Conservation (phyloP, 768 basidiomycete genomes). For the Naematelia aurantialba region DNA sequence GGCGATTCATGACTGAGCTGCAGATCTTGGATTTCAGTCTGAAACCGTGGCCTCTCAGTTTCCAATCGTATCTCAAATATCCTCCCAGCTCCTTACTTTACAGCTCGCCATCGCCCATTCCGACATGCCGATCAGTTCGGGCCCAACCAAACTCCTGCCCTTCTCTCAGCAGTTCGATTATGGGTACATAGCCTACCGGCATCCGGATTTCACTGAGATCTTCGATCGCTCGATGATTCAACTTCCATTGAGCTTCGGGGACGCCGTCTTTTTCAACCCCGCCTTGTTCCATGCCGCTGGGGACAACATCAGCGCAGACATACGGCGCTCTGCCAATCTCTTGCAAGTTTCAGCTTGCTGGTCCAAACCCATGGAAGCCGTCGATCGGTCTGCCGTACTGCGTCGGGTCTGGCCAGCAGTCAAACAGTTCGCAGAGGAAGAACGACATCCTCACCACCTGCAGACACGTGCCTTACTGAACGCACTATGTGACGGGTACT, state of each 20-base stretch:
- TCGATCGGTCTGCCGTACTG: background rate
- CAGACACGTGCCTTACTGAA: too few relatives aligned
- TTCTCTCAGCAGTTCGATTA: slow-evolving; percentile 1
- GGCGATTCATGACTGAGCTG: too few relatives aligned
- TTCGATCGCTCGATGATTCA: background rate
- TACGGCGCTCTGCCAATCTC: background rate
- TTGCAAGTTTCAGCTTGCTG: background rate
- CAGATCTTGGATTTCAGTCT: background rate
- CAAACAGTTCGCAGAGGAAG: too few relatives aligned
- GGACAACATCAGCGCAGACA: background rate
- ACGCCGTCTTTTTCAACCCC: slow-evolving; percentile 3
- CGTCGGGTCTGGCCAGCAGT: too few relatives aligned
- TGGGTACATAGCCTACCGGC: background rate
- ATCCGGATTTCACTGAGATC: background rate
- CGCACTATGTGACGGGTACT: too few relatives aligned
- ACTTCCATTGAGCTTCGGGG: background rate
- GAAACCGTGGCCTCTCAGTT: background rate
- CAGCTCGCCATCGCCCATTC: slow-evolving; percentile 3
- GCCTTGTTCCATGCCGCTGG: background rate
- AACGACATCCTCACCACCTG: too few relatives aligned
- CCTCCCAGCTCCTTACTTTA: background rate
- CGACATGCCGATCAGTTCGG: background rate
- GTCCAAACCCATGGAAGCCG: background rate
- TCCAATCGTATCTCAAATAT: background rate
- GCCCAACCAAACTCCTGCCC: background rate